Evolutionary conservation across 495 filamentous ascomycete genomes (phyloP), one percentile per base, ranked within the genome.

Genomic region (Chaetomium cochliodes): DNA sequence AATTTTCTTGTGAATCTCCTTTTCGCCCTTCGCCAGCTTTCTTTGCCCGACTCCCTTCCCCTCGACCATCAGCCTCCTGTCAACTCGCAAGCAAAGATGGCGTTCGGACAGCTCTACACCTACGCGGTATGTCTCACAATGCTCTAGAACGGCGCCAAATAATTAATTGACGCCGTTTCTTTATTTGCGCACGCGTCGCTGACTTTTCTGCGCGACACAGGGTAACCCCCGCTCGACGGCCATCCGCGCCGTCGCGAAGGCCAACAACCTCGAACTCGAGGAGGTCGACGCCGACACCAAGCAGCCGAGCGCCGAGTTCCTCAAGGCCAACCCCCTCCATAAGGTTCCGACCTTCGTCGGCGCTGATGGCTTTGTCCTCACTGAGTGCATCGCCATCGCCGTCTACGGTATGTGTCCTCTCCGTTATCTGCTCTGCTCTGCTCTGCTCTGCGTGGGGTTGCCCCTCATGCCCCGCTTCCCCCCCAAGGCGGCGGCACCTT

Each of bases 91-190:
- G 71, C 66, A 80, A 90, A 82, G 77, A 96, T 93, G 90, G 79
- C 88, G 67, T 98, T 98, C 85, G 94, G 94, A 83, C 98, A 96
- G 86, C 84, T 98, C 73, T 98, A 94, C 84, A 89, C 87, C 77
- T 87, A 85, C 77, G 74, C 84, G 78, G 94, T 97, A 87, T 78
- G 92, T 69, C 47, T 53, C 28, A 22, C 64, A 57, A 22, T 44
- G 25, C 49, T 58, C 55, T 22, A n/a, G 16, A 26, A 37, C 22
- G 25, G 28, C 16, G 42, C 53, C 18, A 33, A 8, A 33, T 44
- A 28, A 20, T 53, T 13, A 16, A 33, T 30, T 22, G 20, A 30
- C 22, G 37, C n/a, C 46, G 18, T 25, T 30, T 49, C n/a, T 30
- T 39, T 15, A 12, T 20, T 30, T 55, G 25, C 13, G 46, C 67